phyloP scores from a whole-genome alignment of 306 rosid species.

The Alnus rubra region DNA sequence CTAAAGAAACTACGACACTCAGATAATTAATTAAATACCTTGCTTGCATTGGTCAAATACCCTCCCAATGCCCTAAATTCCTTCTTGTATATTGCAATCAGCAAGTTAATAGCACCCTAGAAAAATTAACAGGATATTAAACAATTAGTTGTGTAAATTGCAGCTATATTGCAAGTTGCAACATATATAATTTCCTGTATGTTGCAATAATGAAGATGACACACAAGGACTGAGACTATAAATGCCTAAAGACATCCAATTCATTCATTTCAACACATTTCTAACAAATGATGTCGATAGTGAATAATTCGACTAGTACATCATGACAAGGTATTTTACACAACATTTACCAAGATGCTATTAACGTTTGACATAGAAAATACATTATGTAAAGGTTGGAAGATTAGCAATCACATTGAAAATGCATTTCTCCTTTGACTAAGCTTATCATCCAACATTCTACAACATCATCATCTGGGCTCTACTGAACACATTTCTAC shows the following conservation, averaged over 20 bases:
- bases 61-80: slow-evolving; percentile 75
- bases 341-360: not conserved
- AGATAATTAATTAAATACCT: slow-evolving; percentile 46
- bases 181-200: not conserved
- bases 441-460: not conserved
- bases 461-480: not conserved
- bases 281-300: not conserved
- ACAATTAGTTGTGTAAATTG: not conserved
- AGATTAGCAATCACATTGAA: not conserved
- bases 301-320: not conserved
- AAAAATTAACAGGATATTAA: slow-evolving; percentile 11
- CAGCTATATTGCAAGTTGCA: not conserved
- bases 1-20: not conserved
- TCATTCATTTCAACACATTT: not conserved
- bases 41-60: slow-evolving; percentile 83
- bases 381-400: not conserved
- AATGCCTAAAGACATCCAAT: not conserved
- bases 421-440: not conserved
- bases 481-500: not conserved
- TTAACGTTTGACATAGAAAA: too few species aligned
- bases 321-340: not conserved
- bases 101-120: slow-evolving; percentile 95
- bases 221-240: not conserved
- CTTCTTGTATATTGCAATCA: slow-evolving; percentile 88
- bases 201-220: not conserved